Evolutionary conservation across 495 filamentous ascomycete genomes (phyloP), one percentile per base, ranked within the genome.

Genomic region (Xylaria cubensis): DNA sequence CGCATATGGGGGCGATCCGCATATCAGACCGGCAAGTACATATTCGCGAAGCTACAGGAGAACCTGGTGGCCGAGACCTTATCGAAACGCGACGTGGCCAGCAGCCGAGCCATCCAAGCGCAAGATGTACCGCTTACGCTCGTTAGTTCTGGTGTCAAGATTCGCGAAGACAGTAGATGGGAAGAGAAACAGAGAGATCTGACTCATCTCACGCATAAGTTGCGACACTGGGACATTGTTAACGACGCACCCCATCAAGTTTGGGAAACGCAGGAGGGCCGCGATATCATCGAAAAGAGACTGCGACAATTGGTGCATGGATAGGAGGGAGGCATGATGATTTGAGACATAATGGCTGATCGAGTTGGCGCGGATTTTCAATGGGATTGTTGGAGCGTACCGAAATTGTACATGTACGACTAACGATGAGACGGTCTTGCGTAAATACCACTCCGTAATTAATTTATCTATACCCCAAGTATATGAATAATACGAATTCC

Each of bases 21-120:
- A 0, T 92, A 94, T 74, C 93, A 97, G 80, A 88, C 84, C 19
- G 94, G 92, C 17, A 93, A 91, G 73, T 91, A 88, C 75, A 90
- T 98, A 78, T 96, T 94, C 76, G 92, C 93, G 5, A 94, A 95
- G 78, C 84, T 99, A 46, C 96, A 99, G 80, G 96, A 99, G 83
- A 95, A 92, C 69, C 83, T 98, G 1, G 94, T 97, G 24, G 96
- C 94, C 12, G 85, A 90, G 68, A 91, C 90, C 3, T 87, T 98
- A 65, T 93, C 93, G 21, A 91, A 89, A 73, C 92, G 91, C 32
- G 96, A 99, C 74, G 88, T 97, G 29, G 84, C 85, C 53, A 90
- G 90, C 50, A 92, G 94, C 58, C 84, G 90, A 46, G 89, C 89
- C 55, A 95, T 98, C 61, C 92, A 97, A 79, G 86, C 86, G 76